Percentiles rank a stretch among this genome's conserved stretches.
phyloP scores from a whole-genome alignment of 352 stramenopile genomes.

The Phytophthora pseudosyringae region DNA sequence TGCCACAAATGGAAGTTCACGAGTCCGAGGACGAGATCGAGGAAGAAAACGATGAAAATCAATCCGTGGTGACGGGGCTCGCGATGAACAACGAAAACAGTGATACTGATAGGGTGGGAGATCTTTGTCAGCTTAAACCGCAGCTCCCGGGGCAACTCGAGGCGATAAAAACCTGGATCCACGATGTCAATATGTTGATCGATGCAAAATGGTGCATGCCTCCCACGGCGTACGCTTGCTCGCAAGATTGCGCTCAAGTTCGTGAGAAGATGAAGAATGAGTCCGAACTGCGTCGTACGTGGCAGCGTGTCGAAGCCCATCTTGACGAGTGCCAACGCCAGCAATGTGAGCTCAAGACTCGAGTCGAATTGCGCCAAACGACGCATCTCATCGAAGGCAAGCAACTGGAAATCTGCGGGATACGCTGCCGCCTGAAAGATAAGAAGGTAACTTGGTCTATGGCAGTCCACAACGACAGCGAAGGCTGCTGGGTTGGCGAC shows the following conservation, averaged over 20 bases:
- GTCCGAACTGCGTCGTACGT: not conserved
- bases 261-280: not conserved
- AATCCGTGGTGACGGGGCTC: not conserved
- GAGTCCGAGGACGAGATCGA: not conserved
- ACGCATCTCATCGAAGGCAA: constrained; percentile 13
- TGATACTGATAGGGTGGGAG: not conserved
- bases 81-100: not conserved
- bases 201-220: constrained; percentile 5
- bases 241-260: not conserved
- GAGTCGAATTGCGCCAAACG: constrained; percentile 1
- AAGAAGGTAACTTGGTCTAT: constrained; percentile 4
- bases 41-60: not conserved
- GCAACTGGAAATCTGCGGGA: constrained; percentile 11
- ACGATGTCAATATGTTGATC: constrained; percentile 1
- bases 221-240: constrained; percentile 9
- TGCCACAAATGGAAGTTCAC: not conserved
- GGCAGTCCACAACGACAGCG: not conserved
- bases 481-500: constrained; percentile 1
- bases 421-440: constrained; percentile 4
- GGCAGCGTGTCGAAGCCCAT: not conserved
- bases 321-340: constrained; percentile 8
- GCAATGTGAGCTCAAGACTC: constrained; percentile 9
- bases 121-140: constrained; percentile 16
- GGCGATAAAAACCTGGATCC: constrained; percentile 6
- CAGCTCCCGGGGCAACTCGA: constrained; percentile 9